Evolutionary conservation across 306 rosid species (phyloP), one percentile per base, ranked within the genome.

Genomic region (Amphicarpaea edgeworthii): DNA sequence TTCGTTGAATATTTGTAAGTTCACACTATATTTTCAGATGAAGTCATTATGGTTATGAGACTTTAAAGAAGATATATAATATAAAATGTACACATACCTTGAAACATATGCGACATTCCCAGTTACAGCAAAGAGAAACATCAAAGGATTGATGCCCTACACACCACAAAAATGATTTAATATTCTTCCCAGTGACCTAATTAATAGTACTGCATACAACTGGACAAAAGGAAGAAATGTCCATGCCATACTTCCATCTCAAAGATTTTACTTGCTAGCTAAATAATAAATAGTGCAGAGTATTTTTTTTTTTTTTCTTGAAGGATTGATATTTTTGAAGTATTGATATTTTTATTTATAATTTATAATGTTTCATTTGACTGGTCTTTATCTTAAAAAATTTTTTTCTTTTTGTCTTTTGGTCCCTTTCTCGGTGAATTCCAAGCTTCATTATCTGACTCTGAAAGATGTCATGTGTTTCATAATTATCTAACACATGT

Each of bases 121-220:
- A 59, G 87, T 47, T 76, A 93, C 58, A 76, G 96, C 97, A 70
- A 93, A 88, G 74, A 90, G 12, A 74, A 93, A 93, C 97, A 93
- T 88, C 12, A 87, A 76, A 68, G 96, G 93, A 82, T 85, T 88
- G 74, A 93, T 88, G 26, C 93, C 97, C 96, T 92, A 85, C 85
- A 87, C 15, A 73, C 23, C 65, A 76, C 41, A 65, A 28, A 76
- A 72, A n/a, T 70, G 38, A 24, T 32, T 12, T 46, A 53, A 71
- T n/a, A 54, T 47, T 34, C 40, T n/a, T 12, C 8, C 55, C 12
- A 14, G 7, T 20, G 28, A 69, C 32, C 45, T 24, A 49, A 43
- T 45, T n/a, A 59, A 37, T 12, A 59, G 4, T 64, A 40, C 51
- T 55, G 59, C 60, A 42, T 8, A 43, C 19, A 59, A 41, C 40